A percentile compares a stretch with the other conserved stretches of the same genome.
phyloP scores from a whole-genome alignment of 108 stramenopile species.

The Fragilaria crotonensis region DNA sequence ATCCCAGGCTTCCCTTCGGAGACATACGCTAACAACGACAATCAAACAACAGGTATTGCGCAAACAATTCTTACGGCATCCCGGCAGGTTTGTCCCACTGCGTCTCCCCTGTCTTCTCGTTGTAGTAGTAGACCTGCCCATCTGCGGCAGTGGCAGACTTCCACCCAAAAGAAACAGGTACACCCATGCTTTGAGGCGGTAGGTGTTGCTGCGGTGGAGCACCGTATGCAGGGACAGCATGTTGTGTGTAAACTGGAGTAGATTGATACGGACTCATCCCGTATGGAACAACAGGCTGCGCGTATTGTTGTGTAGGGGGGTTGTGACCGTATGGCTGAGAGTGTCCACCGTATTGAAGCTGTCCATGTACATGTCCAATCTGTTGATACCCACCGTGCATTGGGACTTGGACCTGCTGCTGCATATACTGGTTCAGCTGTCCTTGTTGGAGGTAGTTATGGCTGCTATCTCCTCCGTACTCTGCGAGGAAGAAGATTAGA shows the following conservation, averaged over 20 bases:
- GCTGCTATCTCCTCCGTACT: conserved; percentile 26
- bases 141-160: conserved; percentile 57
- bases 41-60: neutral
- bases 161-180: conserved; percentile 44
- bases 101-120: conserved; percentile 75
- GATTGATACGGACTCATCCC: conserved; percentile 27
- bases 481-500: neutral
- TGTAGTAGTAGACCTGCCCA: conserved; percentile 89
- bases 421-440: conserved; percentile 27
- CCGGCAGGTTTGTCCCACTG: conserved; percentile 85
- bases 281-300: conserved; percentile 8
- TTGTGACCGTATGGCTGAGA: conserved; percentile 5
- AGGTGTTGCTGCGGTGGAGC: conserved; percentile 9
- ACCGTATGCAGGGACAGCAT: neutral
- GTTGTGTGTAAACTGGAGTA: conserved; percentile 13
- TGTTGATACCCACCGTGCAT: conserved; percentile 34
- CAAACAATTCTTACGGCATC: conserved; percentile 44
- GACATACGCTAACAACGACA: too few species aligned
- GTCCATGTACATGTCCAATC: conserved; percentile 11
- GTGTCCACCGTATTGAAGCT: conserved; percentile 9
- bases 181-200: conserved; percentile 6
- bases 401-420: conserved; percentile 19
- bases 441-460: conserved; percentile 24
- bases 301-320: conserved; percentile 18
- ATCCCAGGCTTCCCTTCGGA: too few species aligned